A percentile compares a stretch with the other conserved stretches of the same genome.
phyloP scores from a whole-genome alignment of 345 rosid genomes.

The Bretschneidera sinensis region DNA sequence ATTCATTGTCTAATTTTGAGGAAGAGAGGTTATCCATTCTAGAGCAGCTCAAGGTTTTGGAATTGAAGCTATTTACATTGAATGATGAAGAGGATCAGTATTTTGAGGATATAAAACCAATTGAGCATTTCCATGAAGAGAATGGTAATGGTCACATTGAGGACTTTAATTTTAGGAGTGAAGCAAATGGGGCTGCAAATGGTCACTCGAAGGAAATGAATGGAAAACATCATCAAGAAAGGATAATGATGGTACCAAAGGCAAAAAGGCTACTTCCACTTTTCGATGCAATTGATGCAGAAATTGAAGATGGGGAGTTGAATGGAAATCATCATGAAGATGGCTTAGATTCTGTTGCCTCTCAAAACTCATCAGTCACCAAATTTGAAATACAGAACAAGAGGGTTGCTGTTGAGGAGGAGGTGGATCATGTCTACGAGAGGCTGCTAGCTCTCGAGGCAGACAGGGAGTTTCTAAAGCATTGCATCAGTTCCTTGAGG shows the following conservation, averaged over 20 bases:
- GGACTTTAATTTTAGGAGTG: slow-evolving; percentile 18
- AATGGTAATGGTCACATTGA: slow-evolving; percentile 43
- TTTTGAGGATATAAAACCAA: slow-evolving; percentile 42
- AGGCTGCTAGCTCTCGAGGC: slow-evolving; percentile 89
- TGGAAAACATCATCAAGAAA: slow-evolving; percentile 37
- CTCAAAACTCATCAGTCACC: slow-evolving; percentile 21
- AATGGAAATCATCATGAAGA: slow-evolving; percentile 34
- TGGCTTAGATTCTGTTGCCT: slow-evolving; percentile 24
- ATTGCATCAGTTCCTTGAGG: slow-evolving; percentile 74
- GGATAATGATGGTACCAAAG: slow-evolving; percentile 33
- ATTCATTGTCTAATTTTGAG: slow-evolving; percentile 66
- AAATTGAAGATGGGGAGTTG: slow-evolving; percentile 36
- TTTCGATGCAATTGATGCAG: slow-evolving; percentile 63
- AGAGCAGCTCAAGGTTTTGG: slow-evolving; percentile 84
- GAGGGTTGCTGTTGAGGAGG: slow-evolving; percentile 54
- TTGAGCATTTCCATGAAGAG: slow-evolving; percentile 26
- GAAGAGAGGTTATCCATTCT: slow-evolving; percentile 83
- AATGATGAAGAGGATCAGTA: slow-evolving; percentile 51
- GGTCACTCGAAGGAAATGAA: slow-evolving; percentile 56
- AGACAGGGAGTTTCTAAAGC: slow-evolving; percentile 85
- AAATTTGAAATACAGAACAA: slow-evolving; percentile 29
- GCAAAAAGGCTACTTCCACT: slow-evolving; percentile 91
- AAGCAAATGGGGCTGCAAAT: slow-evolving; percentile 43
- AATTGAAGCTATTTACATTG: slow-evolving; percentile 60
- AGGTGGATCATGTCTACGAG: slow-evolving; percentile 76